Evolutionary conservation across 805 yeast species (phyloP), one percentile per base, ranked within the genome.

Genomic region (Yarrowia sp.): DNA sequence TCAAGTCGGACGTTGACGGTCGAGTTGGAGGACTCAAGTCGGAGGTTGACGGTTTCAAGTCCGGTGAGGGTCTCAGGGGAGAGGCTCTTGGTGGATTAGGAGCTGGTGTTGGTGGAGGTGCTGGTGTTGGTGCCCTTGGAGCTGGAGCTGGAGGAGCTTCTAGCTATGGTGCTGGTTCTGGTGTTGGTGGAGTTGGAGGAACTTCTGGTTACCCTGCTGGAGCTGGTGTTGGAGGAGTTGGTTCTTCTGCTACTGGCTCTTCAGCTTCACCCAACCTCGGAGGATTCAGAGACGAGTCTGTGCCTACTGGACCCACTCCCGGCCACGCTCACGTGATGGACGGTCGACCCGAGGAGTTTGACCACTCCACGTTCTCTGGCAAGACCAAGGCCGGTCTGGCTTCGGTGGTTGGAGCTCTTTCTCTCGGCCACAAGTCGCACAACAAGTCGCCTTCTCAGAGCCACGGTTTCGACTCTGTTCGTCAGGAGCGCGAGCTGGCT

Each of bases 321-420:
- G 55, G 39, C 6, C 57, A 32, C 28, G 53, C 42, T 2, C 58
- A 51, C 14, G 28, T 51, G n/a, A 36, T 51, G 58, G 58, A 51
- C 58, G 58, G 58, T 4, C 43, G 43, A 14, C 58, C 58, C 7
- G 33, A 51, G 33, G 58, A 51, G 43, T 51, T 36, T 8, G 43
- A 51, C 38, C 61, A 41, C 45, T 22, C n/a, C 39, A 41, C 38
- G 1, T 32, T 55, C n/a, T 18, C 38, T 1, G 61, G 61, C 31
- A 55, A 55, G 47, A n/a, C 61, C 47, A 55, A 55, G 47, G 61
- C 61, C 38, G 61, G 61, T 15, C 36, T 55, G 36, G 61, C 61
- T 1, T 55, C 61, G 3, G 61, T 55, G 22, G 61, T 41, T 1
- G 61, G 61, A 1, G 61, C 61, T 6, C 32, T 55, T 15, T 45